phyloP scores from a whole-genome alignment of 78 protist species.

The Dictyostelium brefeldianum region DNA sequence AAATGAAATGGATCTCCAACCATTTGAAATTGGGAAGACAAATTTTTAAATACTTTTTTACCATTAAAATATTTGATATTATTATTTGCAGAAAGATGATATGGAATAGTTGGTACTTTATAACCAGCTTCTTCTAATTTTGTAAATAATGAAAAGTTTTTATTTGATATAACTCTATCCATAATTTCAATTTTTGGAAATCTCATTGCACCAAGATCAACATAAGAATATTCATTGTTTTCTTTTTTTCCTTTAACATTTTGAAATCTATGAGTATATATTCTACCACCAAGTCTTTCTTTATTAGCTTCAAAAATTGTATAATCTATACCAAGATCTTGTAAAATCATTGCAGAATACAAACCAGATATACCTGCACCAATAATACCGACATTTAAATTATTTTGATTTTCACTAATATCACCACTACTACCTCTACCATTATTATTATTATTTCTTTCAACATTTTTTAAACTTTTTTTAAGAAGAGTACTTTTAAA shows the following conservation, averaged over 20 bases:
- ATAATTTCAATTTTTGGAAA: conserved; percentile 2
- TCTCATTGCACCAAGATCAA: conserved; percentile 63
- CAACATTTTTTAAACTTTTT: too few species aligned
- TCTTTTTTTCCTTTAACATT: neutral
- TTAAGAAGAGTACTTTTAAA: too few species aligned
- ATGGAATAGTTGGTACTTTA: neutral
- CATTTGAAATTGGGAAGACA: neutral
- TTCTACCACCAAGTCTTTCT: conserved; percentile 49
- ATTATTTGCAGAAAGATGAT: neutral
- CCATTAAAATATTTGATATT: conserved; percentile 12
- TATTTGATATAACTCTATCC: conserved; percentile 18
- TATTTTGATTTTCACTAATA: too few species aligned
- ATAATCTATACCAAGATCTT: conserved; percentile 37
- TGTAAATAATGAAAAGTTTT: conserved; percentile 12
- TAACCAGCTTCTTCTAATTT: neutral
- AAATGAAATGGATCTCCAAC: neutral
- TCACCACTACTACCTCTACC: too few species aligned
- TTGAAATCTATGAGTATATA: neutral
- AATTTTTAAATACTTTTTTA: neutral
- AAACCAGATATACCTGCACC: conserved; percentile 44
- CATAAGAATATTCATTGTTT: neutral
- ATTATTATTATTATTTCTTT: too few species aligned
- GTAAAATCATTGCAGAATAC: conserved; percentile 22
- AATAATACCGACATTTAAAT: conserved; percentile 15
- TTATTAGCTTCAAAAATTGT: conserved; percentile 11